Base-by-base conservation (phyloP, 2,329 filamentous ascomycete species). In the Fusarium succisae region DNA sequence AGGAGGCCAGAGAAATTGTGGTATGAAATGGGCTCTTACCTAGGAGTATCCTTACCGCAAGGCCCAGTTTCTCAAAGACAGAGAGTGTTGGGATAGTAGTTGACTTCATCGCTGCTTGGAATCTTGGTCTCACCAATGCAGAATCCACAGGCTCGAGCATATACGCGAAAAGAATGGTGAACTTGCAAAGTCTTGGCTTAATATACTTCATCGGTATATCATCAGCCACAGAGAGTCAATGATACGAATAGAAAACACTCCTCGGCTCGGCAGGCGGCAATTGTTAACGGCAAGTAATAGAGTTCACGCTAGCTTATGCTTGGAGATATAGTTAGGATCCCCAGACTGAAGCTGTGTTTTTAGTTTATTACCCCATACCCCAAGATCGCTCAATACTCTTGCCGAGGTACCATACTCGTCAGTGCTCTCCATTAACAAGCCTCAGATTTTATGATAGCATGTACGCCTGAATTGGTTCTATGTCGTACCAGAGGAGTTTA, bases 1-100 rank as follows among this genome's bases (percentile, higher is more conserved):
- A 28, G 0, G 13, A 12, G 24, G 24, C 3, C 2, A 28, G 5
- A 2, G 6, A 38, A 3, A 14, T 4, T n/a, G 5, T 28, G 1
- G 1, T 5, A 3, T 15, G 35, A 13, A 8, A 2, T 18, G 10
- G 0, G 0, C 14, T 3, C 35, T 55, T 10, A 55, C 51, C 24
- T 11, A 41, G 20, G 10, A 41, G 37, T 5, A 55, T 5, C 1
- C 13, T 24, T 3, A n/a, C 8, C 1, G 20, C 53, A 18, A 55
- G 26, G 8, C 22, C 14, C 20, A 55, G 1, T 13, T 22, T 55
- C 37, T 55, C 53, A 1, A 9, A 5, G 1, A 20, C 15, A 39
- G 53, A 55, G 1, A 41, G 20, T 20, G 8, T 41, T n/a, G 53
- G 37, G 26, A 30, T 10, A 1, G 20, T 30, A 4, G 20, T n/a